phyloP scores from a whole-genome alignment of 208 protist genomes.

The Trypanosoma cruzi region DNA sequence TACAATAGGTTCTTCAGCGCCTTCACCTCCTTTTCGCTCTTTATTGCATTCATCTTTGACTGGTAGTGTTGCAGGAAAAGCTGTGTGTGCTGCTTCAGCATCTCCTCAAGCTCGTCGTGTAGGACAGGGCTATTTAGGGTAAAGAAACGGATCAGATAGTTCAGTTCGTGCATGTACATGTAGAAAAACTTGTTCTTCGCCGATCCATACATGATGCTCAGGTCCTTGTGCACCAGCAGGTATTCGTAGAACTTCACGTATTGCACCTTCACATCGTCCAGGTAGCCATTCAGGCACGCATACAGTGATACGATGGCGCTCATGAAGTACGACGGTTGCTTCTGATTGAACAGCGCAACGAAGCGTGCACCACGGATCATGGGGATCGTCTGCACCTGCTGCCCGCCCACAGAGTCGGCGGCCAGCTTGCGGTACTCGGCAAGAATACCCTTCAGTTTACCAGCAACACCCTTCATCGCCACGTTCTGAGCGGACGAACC shows the following conservation, averaged over 20 bases:
- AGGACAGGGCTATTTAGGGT: conserved; percentile 79
- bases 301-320: conserved; percentile 82
- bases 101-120: conserved; percentile 76
- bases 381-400: conserved; percentile 71
- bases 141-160: conserved; percentile 86
- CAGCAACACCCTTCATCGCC: conserved; percentile 93
- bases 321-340: conserved; percentile 86
- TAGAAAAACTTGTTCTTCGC: conserved; percentile 92
- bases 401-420: conserved; percentile 77
- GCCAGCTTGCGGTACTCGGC: conserved; percentile 95
- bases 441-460: conserved; percentile 92
- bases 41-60: conserved; percentile 89
- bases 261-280: conserved; percentile 87
- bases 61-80: conserved; percentile 88
- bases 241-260: conserved; percentile 92
- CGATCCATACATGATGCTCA: conserved; percentile 82
- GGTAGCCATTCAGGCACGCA: conserved; percentile 81
- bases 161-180: conserved; percentile 83
- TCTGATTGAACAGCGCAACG: conserved; percentile 88
- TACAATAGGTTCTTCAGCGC: conserved; percentile 90
- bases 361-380: conserved; percentile 88
- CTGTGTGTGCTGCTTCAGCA: conserved; percentile 85
- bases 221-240: conserved; percentile 85
- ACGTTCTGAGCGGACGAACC: conserved; percentile 93
- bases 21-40: conserved; percentile 88